Evolutionary conservation across 2,329 filamentous ascomycete species (phyloP), one percentile per base, ranked within the genome.

Genomic region (Spiromastix sp.): DNA sequence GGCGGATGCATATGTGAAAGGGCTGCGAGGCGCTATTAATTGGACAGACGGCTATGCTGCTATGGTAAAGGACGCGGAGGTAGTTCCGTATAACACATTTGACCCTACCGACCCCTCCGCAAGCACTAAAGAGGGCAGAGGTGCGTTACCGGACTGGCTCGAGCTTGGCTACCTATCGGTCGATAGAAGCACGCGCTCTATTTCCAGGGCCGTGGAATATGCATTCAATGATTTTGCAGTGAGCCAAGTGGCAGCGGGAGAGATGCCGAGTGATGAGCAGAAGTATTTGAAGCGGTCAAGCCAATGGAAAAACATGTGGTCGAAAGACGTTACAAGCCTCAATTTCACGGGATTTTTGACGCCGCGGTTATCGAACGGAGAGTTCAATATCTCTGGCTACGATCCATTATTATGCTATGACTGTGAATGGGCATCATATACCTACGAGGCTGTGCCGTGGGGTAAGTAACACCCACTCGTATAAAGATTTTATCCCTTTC

Each of bases 1-100:
- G 6, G 79, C 79, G 2, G 80, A 85, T 48, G 80, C 79, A 0
- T 84, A 74, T 41, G 67, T 82, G 19, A 85, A 85, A 53, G 77
- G 77, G 0, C 68, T 83, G 2, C 63, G 68, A 5, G 76, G 74
- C 2, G 60, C 59, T 2, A 63, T 85, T 31, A 66, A 84, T 55
- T 85, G 80, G 80, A 61, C 64, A 1, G 70, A 74, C 29, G 77
- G 68, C 2, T 79, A 74, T 41, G 59, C 66, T 2, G 74, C 78
- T 13, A 79, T 81, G 76, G 60, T 71, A 9, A 79, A 72, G 13
- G 71, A 85, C 45, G 80, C 79, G 4, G 77, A 84, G 55, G 66
- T 71, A 7, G 65, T 68, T 1, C 77, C 80, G 0, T 61, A 67
- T 2, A 76, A 77, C 48, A 80, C 80, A 37, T 64, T 68, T 18